Evolutionary conservation across 2,329 filamentous ascomycete species (phyloP), one percentile per base, ranked within the genome.

Genomic region (Uncinocarpus reesii): DNA sequence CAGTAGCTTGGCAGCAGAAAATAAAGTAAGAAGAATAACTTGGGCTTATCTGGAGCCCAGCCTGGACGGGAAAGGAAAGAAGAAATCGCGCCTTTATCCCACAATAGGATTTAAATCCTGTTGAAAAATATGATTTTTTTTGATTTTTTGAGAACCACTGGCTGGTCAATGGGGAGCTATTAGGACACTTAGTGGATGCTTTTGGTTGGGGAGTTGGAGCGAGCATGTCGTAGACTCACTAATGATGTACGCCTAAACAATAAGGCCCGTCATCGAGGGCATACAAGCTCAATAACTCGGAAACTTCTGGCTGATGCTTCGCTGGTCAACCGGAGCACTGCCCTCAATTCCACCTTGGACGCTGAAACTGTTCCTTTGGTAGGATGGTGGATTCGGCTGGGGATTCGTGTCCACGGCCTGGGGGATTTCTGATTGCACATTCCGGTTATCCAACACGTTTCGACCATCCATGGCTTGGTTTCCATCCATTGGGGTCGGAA

Each of bases 381-480:
- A 68, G 7, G 62, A 28, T 11, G 37, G 26, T 13, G 46, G 62
- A 18, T 54, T 60, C 28, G 18, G 32, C 0, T 64, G 60, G 0
- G 64, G 64, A 6, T 65, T 55, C 2, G 65, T 59, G 44, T 68
- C 65, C 47, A 68, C 63, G 1, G 63, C 61, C 2, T 65, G 65
- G 8, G 66, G 62, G 1, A 61, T 61, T 37, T 68, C 66, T 11
- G 65, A 61, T 6, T 62, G 58, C 31, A 65, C 58, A 44, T 59
- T 65, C 36, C 66, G 62, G 18, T 62, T 64, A 10, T 65, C 64
- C 20, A 69, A 61, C 7, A 26, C 21, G 31, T 11, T 11, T n/a
- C 31, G 31, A 15, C 31, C 31, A 15, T 34, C 31, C 13, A 34
- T 34, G 37, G 67, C 51, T 21, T 58, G 58, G 3, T 64, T n/a